These are phyloP conservation scores for Mycena olivaceomarginata DNA, from an alignment of 768 basidiomycete species.

Conservation along the genomic window DNA sequence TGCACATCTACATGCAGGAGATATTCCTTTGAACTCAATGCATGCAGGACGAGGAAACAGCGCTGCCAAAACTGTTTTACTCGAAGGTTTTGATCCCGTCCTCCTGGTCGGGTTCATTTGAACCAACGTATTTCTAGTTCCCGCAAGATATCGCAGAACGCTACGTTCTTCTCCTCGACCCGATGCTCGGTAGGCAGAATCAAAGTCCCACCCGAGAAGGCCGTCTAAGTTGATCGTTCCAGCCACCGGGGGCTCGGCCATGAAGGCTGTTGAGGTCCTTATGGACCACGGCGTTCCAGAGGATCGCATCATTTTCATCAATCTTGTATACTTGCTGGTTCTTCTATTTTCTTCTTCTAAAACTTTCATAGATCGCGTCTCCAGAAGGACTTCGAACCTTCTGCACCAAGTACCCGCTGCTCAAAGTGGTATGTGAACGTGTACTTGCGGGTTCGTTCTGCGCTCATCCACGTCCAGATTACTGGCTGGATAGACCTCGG, in stretches of 20 bases:
- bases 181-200: slow-evolving; percentile 89
- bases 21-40: slow-evolving; percentile 15
- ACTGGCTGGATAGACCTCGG: slow-evolving; percentile 98
- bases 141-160: slow-evolving; percentile 94
- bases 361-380: slow-evolving; percentile 81
- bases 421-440: slow-evolving; percentile 81
- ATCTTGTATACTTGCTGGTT: slow-evolving; percentile 73
- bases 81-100: slow-evolving; percentile 73
- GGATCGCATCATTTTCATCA: slow-evolving; percentile 96
- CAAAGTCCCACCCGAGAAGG: not conserved
- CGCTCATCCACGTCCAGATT: slow-evolving; percentile 68
- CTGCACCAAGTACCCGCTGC: slow-evolving; percentile 81
- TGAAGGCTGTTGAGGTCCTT: slow-evolving; percentile 97
- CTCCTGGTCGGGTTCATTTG: not conserved
- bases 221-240: slow-evolving; percentile 4
- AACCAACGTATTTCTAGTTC: slow-evolving; percentile 68
- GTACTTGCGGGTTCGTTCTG: not conserved
- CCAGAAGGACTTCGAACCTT: slow-evolving; percentile 93
- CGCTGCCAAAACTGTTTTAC: slow-evolving; percentile 94
- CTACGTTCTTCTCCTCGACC: slow-evolving; percentile 96
- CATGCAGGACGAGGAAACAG: slow-evolving; percentile 93
- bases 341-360: slow-evolving; percentile 4
- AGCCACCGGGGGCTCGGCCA: slow-evolving; percentile 98
- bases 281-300: slow-evolving; percentile 95
- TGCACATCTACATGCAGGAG: slow-evolving; percentile 56